Conservation (phyloP, 768 basidiomycete species). For the Mycena polygramma region DNA sequence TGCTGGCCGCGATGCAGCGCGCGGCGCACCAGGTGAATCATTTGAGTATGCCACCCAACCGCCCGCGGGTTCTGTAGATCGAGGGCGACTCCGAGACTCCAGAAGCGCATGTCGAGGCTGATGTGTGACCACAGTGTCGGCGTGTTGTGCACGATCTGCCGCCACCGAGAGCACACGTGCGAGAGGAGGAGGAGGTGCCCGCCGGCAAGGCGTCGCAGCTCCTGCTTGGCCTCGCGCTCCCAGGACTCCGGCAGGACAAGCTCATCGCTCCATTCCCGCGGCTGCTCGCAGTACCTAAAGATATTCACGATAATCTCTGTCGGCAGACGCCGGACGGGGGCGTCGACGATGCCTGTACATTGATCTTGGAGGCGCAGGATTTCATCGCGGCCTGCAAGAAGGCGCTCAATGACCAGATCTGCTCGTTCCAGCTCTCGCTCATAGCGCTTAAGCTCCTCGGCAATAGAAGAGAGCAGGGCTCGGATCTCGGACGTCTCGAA, state of each 20-base stretch:
- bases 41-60: background rate
- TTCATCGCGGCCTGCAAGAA: background rate
- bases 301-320: slow-evolving; percentile 11
- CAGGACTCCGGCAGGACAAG: background rate
- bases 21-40: background rate
- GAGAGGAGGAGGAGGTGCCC: background rate
- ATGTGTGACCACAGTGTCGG: slow-evolving; percentile 16
- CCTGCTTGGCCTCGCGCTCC: background rate
- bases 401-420: background rate
- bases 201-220: slow-evolving; percentile 11
- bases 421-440: background rate
- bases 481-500: background rate
- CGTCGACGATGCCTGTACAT: background rate
- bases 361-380: background rate
- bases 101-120: slow-evolving; percentile 24
- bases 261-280: background rate
- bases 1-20: slow-evolving; percentile 6
- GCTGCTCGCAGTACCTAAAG: background rate
- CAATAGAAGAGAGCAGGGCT: background rate
- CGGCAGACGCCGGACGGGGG: slow-evolving; percentile 8
- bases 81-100: background rate
- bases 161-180: slow-evolving; percentile 21
- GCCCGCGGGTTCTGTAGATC: background rate
- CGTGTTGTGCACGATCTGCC: background rate
- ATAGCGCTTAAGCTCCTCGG: slow-evolving; percentile 5